These are phyloP conservation scores for Penicillium sp. DNA, from an alignment of 2,329 filamentous ascomycete genomes.

Conservation along the genomic window DNA sequence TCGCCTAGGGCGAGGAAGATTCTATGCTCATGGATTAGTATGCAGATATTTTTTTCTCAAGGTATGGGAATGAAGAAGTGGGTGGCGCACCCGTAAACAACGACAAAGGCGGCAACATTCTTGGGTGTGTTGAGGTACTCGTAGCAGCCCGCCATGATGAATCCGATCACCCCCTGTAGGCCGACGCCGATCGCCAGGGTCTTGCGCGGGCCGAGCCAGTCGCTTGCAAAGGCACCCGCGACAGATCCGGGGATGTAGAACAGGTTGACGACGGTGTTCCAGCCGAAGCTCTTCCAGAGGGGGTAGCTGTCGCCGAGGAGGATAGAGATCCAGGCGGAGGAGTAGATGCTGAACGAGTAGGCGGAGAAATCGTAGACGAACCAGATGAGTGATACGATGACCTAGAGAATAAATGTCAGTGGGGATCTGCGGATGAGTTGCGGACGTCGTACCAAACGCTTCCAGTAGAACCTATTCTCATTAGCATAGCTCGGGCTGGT, in stretches of 20 bases:
- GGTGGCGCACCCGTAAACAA: slow-evolving; percentile 67
- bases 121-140: slow-evolving; percentile 66
- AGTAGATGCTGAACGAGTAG: slow-evolving; percentile 88
- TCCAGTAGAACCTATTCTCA: slow-evolving; percentile 68
- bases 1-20: slow-evolving; percentile 80
- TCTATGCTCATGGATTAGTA: slow-evolving; percentile 30
- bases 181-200: slow-evolving; percentile 73
- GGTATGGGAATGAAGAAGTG: background rate
- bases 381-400: slow-evolving; percentile 76
- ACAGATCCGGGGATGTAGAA: slow-evolving; percentile 88
- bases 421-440: background rate
- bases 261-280: slow-evolving; percentile 85
- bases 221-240: slow-evolving; percentile 75
- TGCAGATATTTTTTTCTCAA: slow-evolving; percentile 1
- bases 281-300: slow-evolving; percentile 80
- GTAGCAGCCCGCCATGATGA: slow-evolving; percentile 86
- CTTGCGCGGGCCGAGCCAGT: slow-evolving; percentile 78
- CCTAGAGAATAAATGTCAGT: slow-evolving; percentile 26
- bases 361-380: slow-evolving; percentile 86
- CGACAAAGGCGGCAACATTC: slow-evolving; percentile 76
- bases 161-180: slow-evolving; percentile 78
- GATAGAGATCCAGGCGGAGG: slow-evolving; percentile 60
- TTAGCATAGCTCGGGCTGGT: background rate
- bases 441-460: slow-evolving; percentile 58
- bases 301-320: slow-evolving; percentile 68